These are phyloP conservation scores for Cytospora schulzeri DNA, from an alignment of 2,329 filamentous ascomycete species.

Conservation along the genomic window DNA sequence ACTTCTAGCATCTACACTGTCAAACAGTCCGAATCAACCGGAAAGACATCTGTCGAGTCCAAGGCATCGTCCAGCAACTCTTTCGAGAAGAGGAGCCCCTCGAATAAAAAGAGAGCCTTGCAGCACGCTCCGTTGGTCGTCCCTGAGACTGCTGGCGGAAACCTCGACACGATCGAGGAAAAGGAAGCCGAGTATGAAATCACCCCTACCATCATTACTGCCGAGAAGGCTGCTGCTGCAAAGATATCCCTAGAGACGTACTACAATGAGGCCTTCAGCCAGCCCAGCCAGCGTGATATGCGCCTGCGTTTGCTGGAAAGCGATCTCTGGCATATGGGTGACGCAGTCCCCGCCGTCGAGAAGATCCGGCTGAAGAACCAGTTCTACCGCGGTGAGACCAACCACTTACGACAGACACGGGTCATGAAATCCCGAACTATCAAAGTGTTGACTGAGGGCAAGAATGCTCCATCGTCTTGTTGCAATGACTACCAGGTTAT, in stretches of 20 bases:
- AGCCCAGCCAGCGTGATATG: constrained; percentile 59
- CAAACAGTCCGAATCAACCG: constrained; percentile 36
- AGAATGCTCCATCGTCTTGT: constrained; percentile 11
- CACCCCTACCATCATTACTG: constrained; percentile 54
- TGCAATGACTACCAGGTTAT: constrained; percentile 74
- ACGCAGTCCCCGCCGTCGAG: constrained; percentile 58
- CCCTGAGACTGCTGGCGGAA: constrained; percentile 33
- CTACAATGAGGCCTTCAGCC: constrained; percentile 70
- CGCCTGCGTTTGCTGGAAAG: constrained; percentile 65
- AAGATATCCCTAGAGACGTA: constrained; percentile 87
- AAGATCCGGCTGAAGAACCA: constrained; percentile 53
- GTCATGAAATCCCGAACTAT: constrained; percentile 66
- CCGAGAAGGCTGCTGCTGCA: constrained; percentile 76
- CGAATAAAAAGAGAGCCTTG: constrained; percentile 31
- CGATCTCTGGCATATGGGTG: constrained; percentile 56
- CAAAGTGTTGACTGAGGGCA: constrained; percentile 19
- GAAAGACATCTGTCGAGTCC: constrained; percentile 46
- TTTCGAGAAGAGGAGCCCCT: constrained; percentile 35
- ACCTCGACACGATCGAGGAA: constrained; percentile 40
- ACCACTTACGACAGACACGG: constrained; percentile 73
- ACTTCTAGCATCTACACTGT: constrained; percentile 31
- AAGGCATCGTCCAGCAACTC: constrained; percentile 39
- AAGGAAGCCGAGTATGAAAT: constrained; percentile 32
- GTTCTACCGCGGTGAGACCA: constrained; percentile 69
- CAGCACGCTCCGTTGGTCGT: constrained; percentile 15